Evolutionary conservation across 306 rosid species (phyloP), one percentile per base, ranked within the genome.

Genomic region (Trichosanthes truncata): DNA sequence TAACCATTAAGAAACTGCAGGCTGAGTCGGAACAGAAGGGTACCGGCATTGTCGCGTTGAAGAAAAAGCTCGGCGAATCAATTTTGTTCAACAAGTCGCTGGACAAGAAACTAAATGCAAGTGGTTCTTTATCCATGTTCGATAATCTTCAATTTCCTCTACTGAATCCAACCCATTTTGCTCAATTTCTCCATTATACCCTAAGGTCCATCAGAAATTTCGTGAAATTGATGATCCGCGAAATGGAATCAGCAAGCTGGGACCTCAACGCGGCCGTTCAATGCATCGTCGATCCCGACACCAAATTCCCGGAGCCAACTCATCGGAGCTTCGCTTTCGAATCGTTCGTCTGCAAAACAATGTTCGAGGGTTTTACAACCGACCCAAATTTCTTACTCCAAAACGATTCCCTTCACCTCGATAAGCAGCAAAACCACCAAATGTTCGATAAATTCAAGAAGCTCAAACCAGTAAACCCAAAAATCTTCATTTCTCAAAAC

Each of bases 191-290:
- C 40, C 91, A 92, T 51, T 80, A 83, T 45, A 46, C 87, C 0
- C 23, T 89, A 51, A 82, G 88, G 85, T 87, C 97, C 20, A 56
- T 88, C 0, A 79, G 90, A 7, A 83, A 72, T 80, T 95, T 91
- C 65, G 95, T 90, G 74, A 91, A 87, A 78, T 3, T 90, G 41
- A 81, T 95, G 93, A 80, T 89, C 49, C 78, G 77, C 20, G 98
- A 91, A 59, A 91, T 95, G 97, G 98, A 95, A 45, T 83, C 89
- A 4, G 97, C 98, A 7, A 83, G 84, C 45, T 95, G 98, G 98
- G 97, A 95, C 82, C 88, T 95, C 35, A 87, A 93, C 73, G 84
- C 91, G 7, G 93, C 97, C 0, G 80, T 85, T 5, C 87, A 88
- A 76, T 86, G 86, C 86, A 89, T 92, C 81, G 88, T 92, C 80